These are phyloP conservation scores for Brassica rapa DNA, from an alignment of 345 rosid genomes.

Conservation along the genomic window DNA sequence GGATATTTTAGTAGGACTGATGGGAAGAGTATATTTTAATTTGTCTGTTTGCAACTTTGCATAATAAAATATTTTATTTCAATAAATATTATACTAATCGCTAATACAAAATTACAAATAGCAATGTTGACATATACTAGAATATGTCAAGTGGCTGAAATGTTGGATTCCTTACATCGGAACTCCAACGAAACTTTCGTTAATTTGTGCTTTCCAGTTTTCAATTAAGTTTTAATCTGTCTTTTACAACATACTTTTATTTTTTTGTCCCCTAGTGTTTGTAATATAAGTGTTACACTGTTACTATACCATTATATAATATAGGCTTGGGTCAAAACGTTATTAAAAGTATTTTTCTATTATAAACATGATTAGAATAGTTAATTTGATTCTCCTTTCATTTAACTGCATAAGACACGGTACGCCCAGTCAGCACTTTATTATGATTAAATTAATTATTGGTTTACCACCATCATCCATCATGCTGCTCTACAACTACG, in stretches of 20 bases:
- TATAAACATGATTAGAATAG: conserved; percentile 5
- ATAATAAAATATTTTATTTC: not conserved
- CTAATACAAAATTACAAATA: conserved; percentile 5
- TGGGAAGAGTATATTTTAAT: conserved; percentile 30
- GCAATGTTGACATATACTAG: not conserved
- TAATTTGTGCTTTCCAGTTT: conserved; percentile 5
- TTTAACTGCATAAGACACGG: conserved; percentile 29
- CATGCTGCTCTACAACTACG: conserved; percentile 2
- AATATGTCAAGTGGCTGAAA: conserved; percentile 27
- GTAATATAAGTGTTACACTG: not conserved
- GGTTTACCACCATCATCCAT: not conserved
- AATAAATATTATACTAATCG: conserved; percentile 12
- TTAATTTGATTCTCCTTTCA: conserved; percentile 19
- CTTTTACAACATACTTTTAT: not conserved
- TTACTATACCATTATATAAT: not conserved
- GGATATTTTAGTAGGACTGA: conserved; percentile 21
- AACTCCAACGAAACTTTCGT: conserved; percentile 38
- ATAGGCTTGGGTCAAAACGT: conserved; percentile 20
- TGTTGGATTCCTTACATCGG: conserved; percentile 43
- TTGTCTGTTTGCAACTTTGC: conserved; percentile 13
- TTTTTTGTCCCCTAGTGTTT: not conserved
- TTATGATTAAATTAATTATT: not conserved
- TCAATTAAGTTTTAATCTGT: not conserved
- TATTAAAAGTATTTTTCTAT: not conserved
- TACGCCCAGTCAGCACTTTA: conserved; percentile 16